A percentile compares a stretch with the other conserved stretches of the same genome.
phyloP scores from a whole-genome alignment of 2,329 filamentous ascomycete genomes.

The Cadophora luteo-olivacea region DNA sequence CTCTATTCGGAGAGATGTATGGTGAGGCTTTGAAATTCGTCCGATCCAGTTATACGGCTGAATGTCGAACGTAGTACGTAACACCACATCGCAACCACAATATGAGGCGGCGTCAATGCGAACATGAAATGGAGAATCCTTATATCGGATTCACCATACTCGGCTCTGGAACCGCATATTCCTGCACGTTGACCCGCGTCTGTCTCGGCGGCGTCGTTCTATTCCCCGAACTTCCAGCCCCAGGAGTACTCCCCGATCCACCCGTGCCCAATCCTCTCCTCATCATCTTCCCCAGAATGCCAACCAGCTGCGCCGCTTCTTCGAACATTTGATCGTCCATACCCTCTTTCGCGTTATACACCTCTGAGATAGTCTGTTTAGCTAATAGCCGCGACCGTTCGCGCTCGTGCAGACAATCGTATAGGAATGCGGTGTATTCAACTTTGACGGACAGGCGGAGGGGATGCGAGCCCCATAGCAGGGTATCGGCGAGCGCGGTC shows the following conservation, averaged over 20 bases:
- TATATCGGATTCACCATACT: constrained; percentile 43
- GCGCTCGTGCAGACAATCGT: constrained; percentile 87
- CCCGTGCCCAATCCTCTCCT: constrained; percentile 62
- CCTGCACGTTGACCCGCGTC: not conserved
- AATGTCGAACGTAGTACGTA: no score
- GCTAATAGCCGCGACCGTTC: constrained; percentile 79
- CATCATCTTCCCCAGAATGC: constrained; percentile 87
- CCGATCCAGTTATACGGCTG: no score
- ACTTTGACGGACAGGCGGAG: constrained; percentile 88
- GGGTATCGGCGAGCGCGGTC: constrained; percentile 71
- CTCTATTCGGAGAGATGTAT: no score
- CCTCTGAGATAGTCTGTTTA: constrained; percentile 83
- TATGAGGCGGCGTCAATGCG: no score
- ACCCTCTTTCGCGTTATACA: constrained; percentile 88
- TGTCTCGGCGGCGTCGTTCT: constrained; percentile 24
- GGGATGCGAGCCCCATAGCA: constrained; percentile 88
- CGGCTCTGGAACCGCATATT: constrained; percentile 26
- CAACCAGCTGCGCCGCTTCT: constrained; percentile 88
- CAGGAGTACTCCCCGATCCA: constrained; percentile 32
- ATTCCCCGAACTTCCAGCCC: constrained; percentile 29
- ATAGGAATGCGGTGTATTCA: constrained; percentile 91
- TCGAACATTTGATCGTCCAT: constrained; percentile 97
- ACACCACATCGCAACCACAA: no score
- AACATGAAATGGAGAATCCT: not conserved
- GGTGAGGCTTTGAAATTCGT: no score